These are phyloP conservation scores for Escovopsis sp. DNA, from an alignment of 2,329 filamentous ascomycete genomes.

Conservation along the genomic window DNA sequence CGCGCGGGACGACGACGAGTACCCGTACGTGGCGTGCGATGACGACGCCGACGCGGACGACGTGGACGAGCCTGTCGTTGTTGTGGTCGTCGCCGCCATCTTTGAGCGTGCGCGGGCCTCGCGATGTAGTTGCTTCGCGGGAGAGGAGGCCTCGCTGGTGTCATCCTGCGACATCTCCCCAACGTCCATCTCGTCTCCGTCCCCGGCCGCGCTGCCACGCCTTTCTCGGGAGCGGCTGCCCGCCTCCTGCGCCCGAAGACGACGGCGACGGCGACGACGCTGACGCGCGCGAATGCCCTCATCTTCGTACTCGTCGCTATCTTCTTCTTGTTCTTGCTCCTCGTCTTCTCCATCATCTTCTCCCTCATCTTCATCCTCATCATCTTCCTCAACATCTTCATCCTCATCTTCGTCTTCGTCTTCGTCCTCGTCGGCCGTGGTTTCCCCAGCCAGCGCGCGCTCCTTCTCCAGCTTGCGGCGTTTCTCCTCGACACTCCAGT, in stretches of 20 bases:
- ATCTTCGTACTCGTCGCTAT: conserved; percentile 19
- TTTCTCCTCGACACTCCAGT: conserved; percentile 85
- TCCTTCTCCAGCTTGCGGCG: conserved; percentile 64
- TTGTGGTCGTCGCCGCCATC: conserved; percentile 22
- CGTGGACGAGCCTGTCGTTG: conserved; percentile 9
- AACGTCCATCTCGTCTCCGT: conserved; percentile 21
- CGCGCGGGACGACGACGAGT: too few relatives aligned
- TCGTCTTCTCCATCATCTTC: conserved; percentile 17
- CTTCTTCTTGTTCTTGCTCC: conserved; percentile 18
- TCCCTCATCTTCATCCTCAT: conserved; percentile 18
- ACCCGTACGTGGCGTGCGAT: too few relatives aligned
- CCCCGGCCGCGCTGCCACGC: conserved; percentile 8
- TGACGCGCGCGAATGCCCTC: background rate
- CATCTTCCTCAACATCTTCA: conserved; percentile 15
- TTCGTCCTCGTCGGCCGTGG: conserved; percentile 12
- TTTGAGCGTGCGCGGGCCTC: conserved; percentile 46
- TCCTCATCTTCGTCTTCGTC: conserved; percentile 20
- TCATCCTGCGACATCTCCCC: conserved; percentile 37
- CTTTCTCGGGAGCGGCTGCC: conserved; percentile 9
- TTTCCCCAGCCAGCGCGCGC: conserved; percentile 24
- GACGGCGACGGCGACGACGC: too few relatives aligned
- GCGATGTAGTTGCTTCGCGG: conserved; percentile 57
- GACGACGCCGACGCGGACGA: too few relatives aligned
- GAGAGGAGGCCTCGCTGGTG: conserved; percentile 27
- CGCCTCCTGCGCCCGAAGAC: conserved; percentile 6